Conservation (phyloP, 1,284 basidiomycete genomes). For the Taiwanofungus camphoratus region DNA sequence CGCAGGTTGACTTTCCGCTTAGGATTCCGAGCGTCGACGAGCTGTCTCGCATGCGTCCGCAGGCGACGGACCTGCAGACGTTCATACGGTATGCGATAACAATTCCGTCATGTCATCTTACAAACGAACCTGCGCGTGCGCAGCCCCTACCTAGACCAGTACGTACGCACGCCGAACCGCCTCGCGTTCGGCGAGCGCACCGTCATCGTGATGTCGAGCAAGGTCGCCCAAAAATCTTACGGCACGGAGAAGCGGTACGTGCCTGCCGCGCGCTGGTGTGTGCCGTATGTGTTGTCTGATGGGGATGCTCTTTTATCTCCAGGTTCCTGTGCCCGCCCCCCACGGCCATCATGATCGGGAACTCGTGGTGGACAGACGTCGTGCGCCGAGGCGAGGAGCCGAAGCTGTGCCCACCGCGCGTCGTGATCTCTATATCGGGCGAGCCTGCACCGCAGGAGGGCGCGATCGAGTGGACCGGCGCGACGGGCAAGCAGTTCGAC, state of each 20-base stretch:
- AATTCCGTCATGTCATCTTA: constrained; percentile 17
- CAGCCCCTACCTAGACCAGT: constrained; percentile 78
- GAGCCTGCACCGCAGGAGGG: constrained; percentile 81
- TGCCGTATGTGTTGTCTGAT: background rate
- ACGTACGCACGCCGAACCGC: constrained; percentile 79
- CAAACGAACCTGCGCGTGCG: constrained; percentile 12
- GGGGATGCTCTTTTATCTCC: constrained; percentile 1
- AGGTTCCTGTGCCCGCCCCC: constrained; percentile 94
- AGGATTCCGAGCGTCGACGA: constrained; percentile 58
- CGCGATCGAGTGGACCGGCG: constrained; percentile 79
- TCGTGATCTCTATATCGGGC: constrained; percentile 88
- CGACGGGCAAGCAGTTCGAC: constrained; percentile 78
- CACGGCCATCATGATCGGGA: constrained; percentile 90
- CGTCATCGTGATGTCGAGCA: constrained; percentile 93
- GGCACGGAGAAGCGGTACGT: constrained; percentile 87
- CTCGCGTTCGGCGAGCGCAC: constrained; percentile 90
- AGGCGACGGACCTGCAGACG: constrained; percentile 68
- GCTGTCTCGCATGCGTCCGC: constrained; percentile 59
- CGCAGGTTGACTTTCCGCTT: constrained; percentile 48
- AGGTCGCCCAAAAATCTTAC: constrained; percentile 96
- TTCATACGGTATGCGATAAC: constrained; percentile 61
- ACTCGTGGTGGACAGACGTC: constrained; percentile 89
- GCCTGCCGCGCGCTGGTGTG: constrained; percentile 2
- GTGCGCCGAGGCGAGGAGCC: constrained; percentile 67
- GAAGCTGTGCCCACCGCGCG: constrained; percentile 72